phyloP scores from a whole-genome alignment of 164 flowering plant species.

The Umbellularia californica region DNA sequence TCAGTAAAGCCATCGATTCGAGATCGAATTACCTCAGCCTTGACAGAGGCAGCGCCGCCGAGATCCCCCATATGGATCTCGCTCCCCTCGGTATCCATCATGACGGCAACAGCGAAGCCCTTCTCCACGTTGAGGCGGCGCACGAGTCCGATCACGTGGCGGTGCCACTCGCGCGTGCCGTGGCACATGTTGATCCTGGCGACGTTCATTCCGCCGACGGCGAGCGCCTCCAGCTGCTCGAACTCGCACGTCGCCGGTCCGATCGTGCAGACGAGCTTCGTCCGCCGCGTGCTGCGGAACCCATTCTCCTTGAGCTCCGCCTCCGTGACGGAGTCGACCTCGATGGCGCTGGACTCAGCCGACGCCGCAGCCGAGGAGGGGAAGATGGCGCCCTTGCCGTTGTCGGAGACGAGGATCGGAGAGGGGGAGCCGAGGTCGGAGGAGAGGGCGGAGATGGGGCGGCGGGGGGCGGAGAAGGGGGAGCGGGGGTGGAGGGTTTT shows the following conservation, averaged over 20 bases:
- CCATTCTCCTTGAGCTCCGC: constrained; percentile 36
- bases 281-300: constrained; percentile 34
- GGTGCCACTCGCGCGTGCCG: constrained; percentile 88
- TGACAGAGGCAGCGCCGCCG: constrained; percentile 65
- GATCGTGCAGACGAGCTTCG: constrained; percentile 31
- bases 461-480: background rate
- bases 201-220: constrained; percentile 93
- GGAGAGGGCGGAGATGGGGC: constrained; percentile 14
- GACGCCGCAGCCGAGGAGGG: background rate
- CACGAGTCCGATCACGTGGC: constrained; percentile 56
- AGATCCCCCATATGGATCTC: constrained; percentile 98
- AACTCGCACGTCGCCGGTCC: constrained; percentile 59
- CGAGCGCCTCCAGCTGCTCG: constrained; percentile 84
- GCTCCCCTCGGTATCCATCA: constrained; percentile 99
- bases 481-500: background rate
- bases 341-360: constrained; percentile 22
- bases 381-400: constrained; percentile 13
- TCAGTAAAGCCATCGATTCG: too few relatives aligned
- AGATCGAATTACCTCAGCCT: constrained; percentile 67
- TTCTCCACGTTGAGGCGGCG: constrained; percentile 80
- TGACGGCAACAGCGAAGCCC: constrained; percentile 86
- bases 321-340: constrained; percentile 35
- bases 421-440: constrained; percentile 16
- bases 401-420: constrained; percentile 15
- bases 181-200: constrained; percentile 94